phyloP scores from a whole-genome alignment of 2,329 filamentous ascomycete species.

The Aureobasidium sp. region DNA sequence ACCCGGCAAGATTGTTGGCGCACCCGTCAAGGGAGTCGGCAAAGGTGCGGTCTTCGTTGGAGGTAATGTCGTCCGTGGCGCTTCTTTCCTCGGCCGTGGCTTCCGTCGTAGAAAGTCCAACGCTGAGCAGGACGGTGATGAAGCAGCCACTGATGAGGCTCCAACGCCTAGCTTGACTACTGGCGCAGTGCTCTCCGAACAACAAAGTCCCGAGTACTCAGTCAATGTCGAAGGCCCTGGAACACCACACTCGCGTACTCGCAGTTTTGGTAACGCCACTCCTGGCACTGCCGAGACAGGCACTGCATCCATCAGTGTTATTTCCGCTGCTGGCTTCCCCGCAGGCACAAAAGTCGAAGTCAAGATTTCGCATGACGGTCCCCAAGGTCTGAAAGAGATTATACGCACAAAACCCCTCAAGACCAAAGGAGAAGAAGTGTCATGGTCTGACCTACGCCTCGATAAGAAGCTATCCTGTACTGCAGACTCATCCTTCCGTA shows the following conservation, averaged over 20 bases:
- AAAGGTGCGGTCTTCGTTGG: conserved; percentile 77
- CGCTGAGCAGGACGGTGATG: conserved; percentile 14
- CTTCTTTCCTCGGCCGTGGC: conserved; percentile 89
- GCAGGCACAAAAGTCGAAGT: conserved; percentile 40
- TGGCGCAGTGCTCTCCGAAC: neutral
- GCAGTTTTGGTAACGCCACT: conserved; percentile 45
- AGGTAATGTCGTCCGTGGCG: conserved; percentile 86
- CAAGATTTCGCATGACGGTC: conserved; percentile 36
- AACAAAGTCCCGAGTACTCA: neutral
- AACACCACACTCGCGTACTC: conserved; percentile 50
- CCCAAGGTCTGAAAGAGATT: conserved; percentile 78
- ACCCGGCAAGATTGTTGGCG: conserved; percentile 92
- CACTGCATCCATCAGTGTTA: conserved; percentile 80
- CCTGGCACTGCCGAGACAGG: conserved; percentile 65
- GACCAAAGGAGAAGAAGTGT: conserved; percentile 68
- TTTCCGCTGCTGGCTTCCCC: conserved; percentile 82
- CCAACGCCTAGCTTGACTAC: conserved; percentile 17
- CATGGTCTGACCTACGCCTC: conserved; percentile 74
- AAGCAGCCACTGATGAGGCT: conserved; percentile 26
- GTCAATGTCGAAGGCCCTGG: conserved; percentile 25
- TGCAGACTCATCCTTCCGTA: conserved; percentile 86
- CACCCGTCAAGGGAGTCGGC: conserved; percentile 92
- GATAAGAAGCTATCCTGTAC: conserved; percentile 78
- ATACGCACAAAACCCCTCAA: conserved; percentile 96
- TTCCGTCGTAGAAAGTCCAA: conserved; percentile 73